Percentiles rank a stretch among this genome's conserved stretches.
Conservation (phyloP, 1,284 basidiomycete species). For the Ceratobasidium sp. region DNA sequence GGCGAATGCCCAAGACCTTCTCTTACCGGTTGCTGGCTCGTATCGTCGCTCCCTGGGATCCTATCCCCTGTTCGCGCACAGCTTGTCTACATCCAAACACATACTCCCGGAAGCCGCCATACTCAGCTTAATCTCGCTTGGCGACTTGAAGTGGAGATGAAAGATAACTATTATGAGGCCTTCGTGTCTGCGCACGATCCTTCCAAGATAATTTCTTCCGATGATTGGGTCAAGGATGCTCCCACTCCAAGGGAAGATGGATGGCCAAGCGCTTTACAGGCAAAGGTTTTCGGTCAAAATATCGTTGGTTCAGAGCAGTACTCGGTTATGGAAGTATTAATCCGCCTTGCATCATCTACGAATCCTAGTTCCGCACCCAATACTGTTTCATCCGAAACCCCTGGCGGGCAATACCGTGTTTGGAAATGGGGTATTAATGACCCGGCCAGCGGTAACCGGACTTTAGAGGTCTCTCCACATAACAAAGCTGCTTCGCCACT, state of each 20-base stretch:
- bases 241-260: constrained; percentile 23
- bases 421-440: constrained; percentile 80
- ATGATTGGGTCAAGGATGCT: constrained; percentile 36
- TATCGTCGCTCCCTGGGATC: constrained; percentile 47
- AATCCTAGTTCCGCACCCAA: constrained; percentile 45
- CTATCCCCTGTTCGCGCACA: constrained; percentile 24
- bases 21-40: constrained; percentile 58
- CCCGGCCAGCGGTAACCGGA: constrained; percentile 66
- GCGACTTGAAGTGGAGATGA: constrained; percentile 24
- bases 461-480: constrained; percentile 65
- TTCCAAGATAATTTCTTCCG: constrained; percentile 22
- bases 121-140: constrained; percentile 37
- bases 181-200: constrained; percentile 27
- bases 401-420: constrained; percentile 72
- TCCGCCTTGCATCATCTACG: too few relatives aligned
- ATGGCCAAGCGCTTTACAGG: constrained; percentile 50
- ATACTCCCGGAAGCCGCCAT: constrained; percentile 44
- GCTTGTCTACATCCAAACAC: constrained; percentile 27
- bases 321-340: not conserved
- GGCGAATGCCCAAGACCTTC: too few relatives aligned
- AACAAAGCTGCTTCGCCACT: constrained; percentile 79
- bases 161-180: constrained; percentile 37
- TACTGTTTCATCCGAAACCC: too few relatives aligned
- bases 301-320: not conserved
- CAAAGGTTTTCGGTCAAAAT: not conserved